Evolutionary conservation across 2,329 filamentous ascomycete genomes (phyloP).

Genomic region (Trichoderma citrinoviride): DNA sequence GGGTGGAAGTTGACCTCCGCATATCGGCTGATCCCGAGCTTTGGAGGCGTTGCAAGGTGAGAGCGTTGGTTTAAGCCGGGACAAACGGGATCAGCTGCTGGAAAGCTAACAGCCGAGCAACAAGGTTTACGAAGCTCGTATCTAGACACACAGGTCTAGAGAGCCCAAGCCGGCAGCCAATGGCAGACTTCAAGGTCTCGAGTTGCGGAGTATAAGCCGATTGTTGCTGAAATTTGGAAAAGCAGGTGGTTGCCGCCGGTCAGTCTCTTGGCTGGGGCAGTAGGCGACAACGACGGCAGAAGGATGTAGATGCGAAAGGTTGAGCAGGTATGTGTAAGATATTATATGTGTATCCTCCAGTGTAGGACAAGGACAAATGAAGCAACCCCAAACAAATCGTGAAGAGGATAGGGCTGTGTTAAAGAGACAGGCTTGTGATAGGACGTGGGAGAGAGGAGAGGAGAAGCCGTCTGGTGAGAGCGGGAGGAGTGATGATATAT

Average conservation of each 20-base stretch:
- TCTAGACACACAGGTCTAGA: neutral
- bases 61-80: conserved; percentile 1
- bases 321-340: neutral
- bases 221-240: neutral
- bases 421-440: conserved; percentile 21
- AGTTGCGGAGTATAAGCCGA: neutral
- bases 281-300: neutral
- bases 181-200: neutral
- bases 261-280: neutral
- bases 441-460: conserved; percentile 25
- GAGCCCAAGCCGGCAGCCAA: neutral
- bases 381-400: neutral
- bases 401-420: neutral
- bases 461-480: conserved; percentile 28
- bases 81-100: neutral
- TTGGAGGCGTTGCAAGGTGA: neutral
- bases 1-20: conserved; percentile 31
- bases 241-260: neutral
- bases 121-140: conserved; percentile 14
- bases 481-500: conserved; percentile 38
- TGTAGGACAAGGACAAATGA: neutral
- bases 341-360: neutral
- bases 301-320: neutral
- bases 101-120: conserved; percentile 17
- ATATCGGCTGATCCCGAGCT: conserved; percentile 24